A percentile compares a stretch with the other conserved stretches of the same genome.
phyloP scores from a whole-genome alignment of 2,329 filamentous ascomycete species.

The Phialophora expanda region DNA sequence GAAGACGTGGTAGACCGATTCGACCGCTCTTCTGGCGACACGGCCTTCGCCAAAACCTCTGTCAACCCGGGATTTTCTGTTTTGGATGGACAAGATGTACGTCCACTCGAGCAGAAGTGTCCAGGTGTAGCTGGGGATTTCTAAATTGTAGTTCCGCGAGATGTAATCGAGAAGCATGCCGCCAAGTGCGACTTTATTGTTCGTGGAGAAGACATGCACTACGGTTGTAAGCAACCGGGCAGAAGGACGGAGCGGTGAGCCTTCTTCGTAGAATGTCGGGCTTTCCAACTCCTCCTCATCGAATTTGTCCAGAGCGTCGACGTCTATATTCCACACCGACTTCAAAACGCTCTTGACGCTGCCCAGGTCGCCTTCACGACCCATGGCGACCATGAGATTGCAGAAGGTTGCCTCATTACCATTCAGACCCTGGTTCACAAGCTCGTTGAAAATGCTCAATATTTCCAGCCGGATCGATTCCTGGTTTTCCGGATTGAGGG shows the following conservation, averaged over 20 bases:
- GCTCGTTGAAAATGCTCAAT: slow-evolving; percentile 53
- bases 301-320: slow-evolving; percentile 48
- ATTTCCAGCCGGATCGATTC: slow-evolving; percentile 40
- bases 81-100: slow-evolving; percentile 60
- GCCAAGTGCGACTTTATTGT: slow-evolving; percentile 65
- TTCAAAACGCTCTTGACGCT: slow-evolving; percentile 57
- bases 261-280: slow-evolving; percentile 50
- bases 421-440: slow-evolving; percentile 50
- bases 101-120: slow-evolving; percentile 70
- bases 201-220: slow-evolving; percentile 71
- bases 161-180: slow-evolving; percentile 67
- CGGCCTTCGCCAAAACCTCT: slow-evolving; percentile 46
- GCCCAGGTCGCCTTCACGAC: slow-evolving; percentile 57
- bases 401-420: slow-evolving; percentile 61
- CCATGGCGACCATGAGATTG: slow-evolving; percentile 59
- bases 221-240: slow-evolving; percentile 65
- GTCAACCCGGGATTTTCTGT: slow-evolving; percentile 41
- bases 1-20: slow-evolving; percentile 65
- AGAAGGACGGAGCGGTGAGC: slow-evolving; percentile 65
- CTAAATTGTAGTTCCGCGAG: slow-evolving; percentile 63
- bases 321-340: slow-evolving; percentile 61
- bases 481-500: slow-evolving; percentile 21
- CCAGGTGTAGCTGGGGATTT: slow-evolving; percentile 66
- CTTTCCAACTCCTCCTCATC: slow-evolving; percentile 44
- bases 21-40: slow-evolving; percentile 54